Evolutionary conservation across 2,329 filamentous ascomycete genomes (phyloP).

Genomic region (Penicillium sp.): DNA sequence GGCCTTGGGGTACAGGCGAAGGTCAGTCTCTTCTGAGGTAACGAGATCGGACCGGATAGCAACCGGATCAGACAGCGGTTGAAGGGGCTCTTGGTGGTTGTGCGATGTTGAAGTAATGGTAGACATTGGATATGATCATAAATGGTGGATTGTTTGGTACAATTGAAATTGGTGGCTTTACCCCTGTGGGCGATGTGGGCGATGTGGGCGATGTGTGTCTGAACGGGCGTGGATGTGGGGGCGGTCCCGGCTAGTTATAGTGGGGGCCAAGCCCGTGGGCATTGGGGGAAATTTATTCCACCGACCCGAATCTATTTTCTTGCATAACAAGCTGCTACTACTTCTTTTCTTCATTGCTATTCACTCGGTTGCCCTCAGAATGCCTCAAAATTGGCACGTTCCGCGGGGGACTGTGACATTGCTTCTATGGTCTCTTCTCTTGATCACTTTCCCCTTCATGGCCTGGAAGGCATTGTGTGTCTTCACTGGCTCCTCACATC

Average conservation of each 20-base stretch:
- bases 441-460: background rate
- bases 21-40: background rate
- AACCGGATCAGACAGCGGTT: background rate
- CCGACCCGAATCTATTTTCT: background rate
- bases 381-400: background rate
- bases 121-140: background rate
- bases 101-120: background rate
- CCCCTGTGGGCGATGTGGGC: too few species aligned
- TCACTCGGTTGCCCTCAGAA: background rate
- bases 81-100: background rate
- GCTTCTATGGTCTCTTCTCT: background rate
- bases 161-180: background rate
- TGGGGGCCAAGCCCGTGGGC: background rate
- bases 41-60: background rate
- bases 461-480: background rate
- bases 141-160: background rate
- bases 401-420: background rate
- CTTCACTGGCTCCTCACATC: conserved; percentile 1
- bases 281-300: background rate
- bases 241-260: background rate
- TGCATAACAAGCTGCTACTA: background rate
- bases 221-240: background rate
- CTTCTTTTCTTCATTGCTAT: background rate
- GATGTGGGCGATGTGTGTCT: background rate
- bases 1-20: background rate